Evolutionary conservation across 768 basidiomycete genomes (phyloP).

Genomic region (Sutorius australiensis): DNA sequence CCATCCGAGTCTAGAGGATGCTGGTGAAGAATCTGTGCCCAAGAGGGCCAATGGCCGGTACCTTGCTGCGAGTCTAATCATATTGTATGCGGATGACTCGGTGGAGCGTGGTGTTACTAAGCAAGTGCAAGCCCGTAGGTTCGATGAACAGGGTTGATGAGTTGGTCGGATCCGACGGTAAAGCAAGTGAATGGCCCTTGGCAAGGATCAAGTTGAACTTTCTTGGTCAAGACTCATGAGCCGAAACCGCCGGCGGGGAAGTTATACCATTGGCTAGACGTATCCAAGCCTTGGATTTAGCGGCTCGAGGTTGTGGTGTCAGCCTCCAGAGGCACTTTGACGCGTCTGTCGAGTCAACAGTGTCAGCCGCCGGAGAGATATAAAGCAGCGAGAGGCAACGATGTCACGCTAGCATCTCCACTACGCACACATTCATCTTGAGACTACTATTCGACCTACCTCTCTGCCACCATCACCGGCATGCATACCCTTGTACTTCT

Average conservation of each 20-base stretch:
- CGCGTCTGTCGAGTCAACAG: not conserved
- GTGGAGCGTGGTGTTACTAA: not conserved
- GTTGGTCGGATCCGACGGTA: not conserved
- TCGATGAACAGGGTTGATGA: not conserved
- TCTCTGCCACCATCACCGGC: slow-evolving; percentile 17
- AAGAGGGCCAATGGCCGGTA: not conserved
- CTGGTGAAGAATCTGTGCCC: not conserved
- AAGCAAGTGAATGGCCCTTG: not conserved
- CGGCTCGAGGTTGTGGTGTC: not conserved
- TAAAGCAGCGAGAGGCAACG: slow-evolving; percentile 7
- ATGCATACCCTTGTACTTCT: slow-evolving; percentile 26
- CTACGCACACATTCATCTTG: not conserved
- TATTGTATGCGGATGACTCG: not conserved
- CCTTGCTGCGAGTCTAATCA: not conserved
- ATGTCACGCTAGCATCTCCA: not conserved
- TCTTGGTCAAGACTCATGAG: not conserved
- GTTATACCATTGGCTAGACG: not conserved
- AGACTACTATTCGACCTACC: slow-evolving; percentile 7
- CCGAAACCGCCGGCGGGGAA: not conserved
- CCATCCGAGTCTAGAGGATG: not conserved
- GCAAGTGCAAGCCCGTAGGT: not conserved
- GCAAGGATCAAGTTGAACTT: not conserved
- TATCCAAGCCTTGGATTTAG: not conserved
- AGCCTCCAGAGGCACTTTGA: slow-evolving; percentile 14
- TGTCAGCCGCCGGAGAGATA: slow-evolving; percentile 25